Evolutionary conservation across 257 asterid genomes (phyloP).

Genomic region (Capsicum rhomboideum): DNA sequence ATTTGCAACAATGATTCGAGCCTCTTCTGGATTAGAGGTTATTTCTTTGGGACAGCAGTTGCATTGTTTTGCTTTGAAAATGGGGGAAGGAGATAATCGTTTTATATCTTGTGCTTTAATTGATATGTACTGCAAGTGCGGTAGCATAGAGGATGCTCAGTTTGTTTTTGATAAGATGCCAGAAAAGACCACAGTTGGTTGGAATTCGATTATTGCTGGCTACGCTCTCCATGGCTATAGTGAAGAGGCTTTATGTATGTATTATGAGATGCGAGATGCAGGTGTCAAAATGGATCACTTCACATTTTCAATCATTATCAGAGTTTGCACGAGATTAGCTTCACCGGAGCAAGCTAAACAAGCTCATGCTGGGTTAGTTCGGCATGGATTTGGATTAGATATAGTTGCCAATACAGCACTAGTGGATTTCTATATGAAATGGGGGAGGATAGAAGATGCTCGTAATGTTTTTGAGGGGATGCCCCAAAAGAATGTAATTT

Average conservation of each 20-base stretch:
- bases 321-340: conserved; percentile 76
- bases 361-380: conserved; percentile 81
- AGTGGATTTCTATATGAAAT: conserved; percentile 80
- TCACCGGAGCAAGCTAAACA: conserved; percentile 82
- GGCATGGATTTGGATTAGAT: conserved; percentile 65
- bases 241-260: conserved; percentile 67
- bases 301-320: conserved; percentile 55
- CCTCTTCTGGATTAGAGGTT: conserved; percentile 59
- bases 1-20: conserved; percentile 48
- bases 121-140: conserved; percentile 90
- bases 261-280: conserved; percentile 67
- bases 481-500: conserved; percentile 55
- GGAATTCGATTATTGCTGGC: conserved; percentile 77
- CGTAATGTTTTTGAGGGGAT: conserved; percentile 57
- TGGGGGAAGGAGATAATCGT: conserved; percentile 35
- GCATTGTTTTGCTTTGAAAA: conserved; percentile 58
- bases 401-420: conserved; percentile 73
- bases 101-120: conserved; percentile 67
- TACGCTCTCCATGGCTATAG: conserved; percentile 74
- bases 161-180: conserved; percentile 57
- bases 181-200: conserved; percentile 64
- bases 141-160: conserved; percentile 57
- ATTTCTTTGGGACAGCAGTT: conserved; percentile 68
- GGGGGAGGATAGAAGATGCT: conserved; percentile 91
- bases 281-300: conserved; percentile 69